Evolutionary conservation across 805 yeast genomes (phyloP).

Genomic region (Candida tallmaniae): DNA sequence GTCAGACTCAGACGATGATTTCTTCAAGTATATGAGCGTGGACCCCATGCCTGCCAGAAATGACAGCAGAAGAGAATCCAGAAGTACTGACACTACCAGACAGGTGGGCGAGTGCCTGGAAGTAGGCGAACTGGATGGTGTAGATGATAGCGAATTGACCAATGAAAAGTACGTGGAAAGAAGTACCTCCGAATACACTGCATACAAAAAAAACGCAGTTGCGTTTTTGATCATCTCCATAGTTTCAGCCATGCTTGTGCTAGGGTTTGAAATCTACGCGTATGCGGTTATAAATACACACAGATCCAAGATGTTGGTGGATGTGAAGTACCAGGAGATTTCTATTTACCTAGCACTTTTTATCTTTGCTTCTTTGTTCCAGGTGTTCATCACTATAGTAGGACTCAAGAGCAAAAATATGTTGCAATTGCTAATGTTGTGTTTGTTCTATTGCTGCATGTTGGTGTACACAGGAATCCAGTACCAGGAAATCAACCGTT

Average conservation of each 20-base stretch:
- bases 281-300: slow-evolving; percentile 37
- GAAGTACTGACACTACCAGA: too few relatives aligned
- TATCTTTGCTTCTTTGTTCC: slow-evolving; percentile 43
- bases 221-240: slow-evolving; percentile 27
- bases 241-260: slow-evolving; percentile 27
- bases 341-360: slow-evolving; percentile 44
- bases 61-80: too few relatives aligned
- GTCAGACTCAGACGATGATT: slow-evolving; percentile 2
- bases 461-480: slow-evolving; percentile 45
- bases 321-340: slow-evolving; percentile 23
- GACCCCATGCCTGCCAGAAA: too few relatives aligned
- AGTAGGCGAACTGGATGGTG: too few relatives aligned
- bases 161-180: too few relatives aligned
- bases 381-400: slow-evolving; percentile 31
- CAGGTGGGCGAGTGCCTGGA: too few relatives aligned
- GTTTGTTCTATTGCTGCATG: slow-evolving; percentile 39
- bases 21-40: slow-evolving; percentile 5
- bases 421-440: slow-evolving; percentile 34
- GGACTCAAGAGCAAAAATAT: slow-evolving; percentile 39
- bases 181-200: slow-evolving; percentile 3
- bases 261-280: slow-evolving; percentile 36
- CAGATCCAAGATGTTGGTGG: slow-evolving; percentile 13
- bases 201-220: slow-evolving; percentile 4
- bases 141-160: too few relatives aligned
- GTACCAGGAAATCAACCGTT: slow-evolving; percentile 32